Conservation (phyloP, 2,329 filamentous ascomycete species). For the Corynespora cassiicola region DNA sequence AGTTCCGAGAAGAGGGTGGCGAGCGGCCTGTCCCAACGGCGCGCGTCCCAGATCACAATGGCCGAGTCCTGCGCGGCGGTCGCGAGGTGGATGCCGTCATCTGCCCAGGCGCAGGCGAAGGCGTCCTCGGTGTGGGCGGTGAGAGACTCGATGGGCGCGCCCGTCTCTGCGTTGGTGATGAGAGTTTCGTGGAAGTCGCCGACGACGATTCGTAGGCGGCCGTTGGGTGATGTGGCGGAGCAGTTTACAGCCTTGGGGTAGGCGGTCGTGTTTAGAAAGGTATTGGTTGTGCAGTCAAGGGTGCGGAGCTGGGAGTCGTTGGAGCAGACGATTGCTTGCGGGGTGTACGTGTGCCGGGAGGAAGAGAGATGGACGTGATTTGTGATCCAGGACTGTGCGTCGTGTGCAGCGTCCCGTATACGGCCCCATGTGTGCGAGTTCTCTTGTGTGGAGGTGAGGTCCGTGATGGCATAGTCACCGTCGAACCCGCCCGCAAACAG, state of each 20-base stretch:
- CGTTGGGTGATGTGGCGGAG: slow-evolving; percentile 73
- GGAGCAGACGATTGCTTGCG: slow-evolving; percentile 62
- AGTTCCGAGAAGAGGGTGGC: slow-evolving; percentile 68
- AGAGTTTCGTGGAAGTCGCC: slow-evolving; percentile 71
- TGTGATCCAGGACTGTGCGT: slow-evolving; percentile 60
- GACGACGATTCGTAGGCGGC: slow-evolving; percentile 74
- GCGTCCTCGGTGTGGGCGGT: slow-evolving; percentile 72
- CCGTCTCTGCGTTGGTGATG: slow-evolving; percentile 73
- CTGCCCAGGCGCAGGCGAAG: slow-evolving; percentile 81
- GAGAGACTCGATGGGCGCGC: slow-evolving; percentile 63
- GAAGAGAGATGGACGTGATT: slow-evolving; percentile 64
- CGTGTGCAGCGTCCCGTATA: slow-evolving; percentile 56
- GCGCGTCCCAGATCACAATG: slow-evolving; percentile 78
- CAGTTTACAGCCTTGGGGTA: slow-evolving; percentile 75
- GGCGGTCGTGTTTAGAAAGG: slow-evolving; percentile 60
- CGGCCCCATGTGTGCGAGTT: slow-evolving; percentile 50
- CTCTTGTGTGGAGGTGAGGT: slow-evolving; percentile 45
- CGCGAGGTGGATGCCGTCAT: slow-evolving; percentile 76
- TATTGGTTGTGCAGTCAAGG: slow-evolving; percentile 63
- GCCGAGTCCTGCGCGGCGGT: slow-evolving; percentile 79
- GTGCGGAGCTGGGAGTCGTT: slow-evolving; percentile 63
- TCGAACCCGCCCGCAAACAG: slow-evolving; percentile 63
- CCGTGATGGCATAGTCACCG: slow-evolving; percentile 62
- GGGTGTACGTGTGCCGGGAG: slow-evolving; percentile 54
- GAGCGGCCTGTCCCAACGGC: slow-evolving; percentile 67